These are phyloP conservation scores for Neopestalotiopsis rosae DNA, from an alignment of 2,329 filamentous ascomycete species.

Conservation along the genomic window DNA sequence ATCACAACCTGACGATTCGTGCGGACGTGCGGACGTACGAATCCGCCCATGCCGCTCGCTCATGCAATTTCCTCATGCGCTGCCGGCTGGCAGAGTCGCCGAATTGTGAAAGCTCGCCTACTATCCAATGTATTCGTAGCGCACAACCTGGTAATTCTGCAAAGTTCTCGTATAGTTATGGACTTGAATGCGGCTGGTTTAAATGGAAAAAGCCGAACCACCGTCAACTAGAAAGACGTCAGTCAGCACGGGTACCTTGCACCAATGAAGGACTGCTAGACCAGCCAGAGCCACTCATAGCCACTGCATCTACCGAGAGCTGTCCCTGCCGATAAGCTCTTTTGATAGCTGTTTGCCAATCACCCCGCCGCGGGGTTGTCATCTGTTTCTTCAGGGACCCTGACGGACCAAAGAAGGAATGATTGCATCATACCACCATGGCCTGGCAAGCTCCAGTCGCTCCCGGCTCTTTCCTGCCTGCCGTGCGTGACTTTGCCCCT, in stretches of 20 bases:
- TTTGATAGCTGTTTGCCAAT: not conserved
- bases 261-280: not conserved
- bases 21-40: not conserved
- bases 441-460: not conserved
- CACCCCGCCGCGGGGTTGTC: not conserved
- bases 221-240: not conserved
- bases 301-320: no score
- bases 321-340: not conserved
- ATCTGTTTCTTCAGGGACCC: not conserved
- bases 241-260: not conserved
- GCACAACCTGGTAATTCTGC: not conserved
- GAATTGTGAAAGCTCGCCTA: not conserved
- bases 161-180: no score
- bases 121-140: not conserved
- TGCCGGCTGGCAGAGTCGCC: no score
- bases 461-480: no score
- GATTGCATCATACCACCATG: slow-evolving; percentile 1
- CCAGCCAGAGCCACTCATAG: not conserved
- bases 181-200: not conserved
- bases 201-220: not conserved
- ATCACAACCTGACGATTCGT: not conserved
- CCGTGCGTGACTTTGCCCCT: not conserved
- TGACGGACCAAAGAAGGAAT: not conserved
- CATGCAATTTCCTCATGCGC: not conserved
- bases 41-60: not conserved